These are phyloP conservation scores for Citrullus amarus DNA, from an alignment of 306 rosid species.

Conservation along the genomic window DNA sequence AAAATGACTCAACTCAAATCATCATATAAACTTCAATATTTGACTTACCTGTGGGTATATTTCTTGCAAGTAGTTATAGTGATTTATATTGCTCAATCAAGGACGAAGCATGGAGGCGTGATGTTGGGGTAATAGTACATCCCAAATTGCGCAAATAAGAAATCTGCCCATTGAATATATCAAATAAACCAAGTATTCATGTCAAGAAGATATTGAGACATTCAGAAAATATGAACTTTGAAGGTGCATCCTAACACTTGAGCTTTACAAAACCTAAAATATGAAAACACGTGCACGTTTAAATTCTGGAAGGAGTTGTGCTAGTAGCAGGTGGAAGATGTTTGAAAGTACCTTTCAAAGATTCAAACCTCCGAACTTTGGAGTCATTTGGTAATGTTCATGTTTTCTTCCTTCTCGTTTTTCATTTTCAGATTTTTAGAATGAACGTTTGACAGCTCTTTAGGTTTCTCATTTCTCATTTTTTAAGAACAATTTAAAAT, in stretches of 20 bases:
- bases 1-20: neutral
- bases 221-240: no score
- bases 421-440: no score
- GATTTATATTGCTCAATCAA: constrained; percentile 91
- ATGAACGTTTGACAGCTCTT: no score
- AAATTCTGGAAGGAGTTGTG: no score
- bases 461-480: no score
- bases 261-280: neutral
- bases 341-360: no score
- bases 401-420: no score
- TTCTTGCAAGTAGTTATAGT: constrained; percentile 19
- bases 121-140: constrained; percentile 64
- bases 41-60: neutral
- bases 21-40: neutral
- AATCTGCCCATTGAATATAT: constrained; percentile 31
- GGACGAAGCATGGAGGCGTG: constrained; percentile 84
- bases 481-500: no score
- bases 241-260: neutral
- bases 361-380: no score
- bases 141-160: constrained; percentile 79
- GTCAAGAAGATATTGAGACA: neutral
- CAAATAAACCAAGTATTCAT: neutral
- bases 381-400: no score
- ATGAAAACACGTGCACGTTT: no score
- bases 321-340: no score